These are phyloP conservation scores for Ogataea paradorogensis DNA, from an alignment of 805 yeast genomes.

Conservation along the genomic window DNA sequence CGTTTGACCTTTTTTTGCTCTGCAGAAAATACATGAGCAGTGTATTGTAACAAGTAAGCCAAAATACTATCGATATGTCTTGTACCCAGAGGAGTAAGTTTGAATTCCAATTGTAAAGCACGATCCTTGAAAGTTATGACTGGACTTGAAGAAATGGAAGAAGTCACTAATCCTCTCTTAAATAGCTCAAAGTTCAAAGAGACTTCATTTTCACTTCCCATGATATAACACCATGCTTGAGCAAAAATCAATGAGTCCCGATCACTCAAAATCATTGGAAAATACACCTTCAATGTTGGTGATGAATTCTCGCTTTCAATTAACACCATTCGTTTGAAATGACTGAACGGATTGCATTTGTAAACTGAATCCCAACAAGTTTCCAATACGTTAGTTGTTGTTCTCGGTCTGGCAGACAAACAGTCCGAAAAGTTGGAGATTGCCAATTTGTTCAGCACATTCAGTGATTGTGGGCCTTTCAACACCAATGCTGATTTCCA, in stretches of 20 bases:
- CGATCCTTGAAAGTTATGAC: slow-evolving; percentile 18
- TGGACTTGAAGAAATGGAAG: slow-evolving; percentile 38
- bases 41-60: slow-evolving; percentile 33
- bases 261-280: slow-evolving; percentile 26
- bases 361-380: slow-evolving; percentile 24
- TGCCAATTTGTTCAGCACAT: slow-evolving; percentile 52
- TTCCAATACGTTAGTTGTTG: slow-evolving; percentile 7
- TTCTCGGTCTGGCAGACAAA: not conserved
- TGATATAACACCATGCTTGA: slow-evolving; percentile 50
- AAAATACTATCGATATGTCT: slow-evolving; percentile 36
- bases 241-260: slow-evolving; percentile 32
- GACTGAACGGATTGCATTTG: slow-evolving; percentile 25
- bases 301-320: slow-evolving; percentile 34
- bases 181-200: slow-evolving; percentile 46
- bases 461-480: slow-evolving; percentile 65
- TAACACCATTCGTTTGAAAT: slow-evolving; percentile 31
- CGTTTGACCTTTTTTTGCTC: slow-evolving; percentile 17
- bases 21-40: slow-evolving; percentile 18
- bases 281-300: slow-evolving; percentile 43
- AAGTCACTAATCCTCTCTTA: slow-evolving; percentile 33
- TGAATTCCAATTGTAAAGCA: slow-evolving; percentile 46
- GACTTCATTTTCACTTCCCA: slow-evolving; percentile 60
- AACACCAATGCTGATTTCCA: slow-evolving; percentile 56
- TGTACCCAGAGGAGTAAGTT: slow-evolving; percentile 46
- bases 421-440: slow-evolving; percentile 36